phyloP scores from a whole-genome alignment of 331 rosid genomes.

The Quercus phellos region DNA sequence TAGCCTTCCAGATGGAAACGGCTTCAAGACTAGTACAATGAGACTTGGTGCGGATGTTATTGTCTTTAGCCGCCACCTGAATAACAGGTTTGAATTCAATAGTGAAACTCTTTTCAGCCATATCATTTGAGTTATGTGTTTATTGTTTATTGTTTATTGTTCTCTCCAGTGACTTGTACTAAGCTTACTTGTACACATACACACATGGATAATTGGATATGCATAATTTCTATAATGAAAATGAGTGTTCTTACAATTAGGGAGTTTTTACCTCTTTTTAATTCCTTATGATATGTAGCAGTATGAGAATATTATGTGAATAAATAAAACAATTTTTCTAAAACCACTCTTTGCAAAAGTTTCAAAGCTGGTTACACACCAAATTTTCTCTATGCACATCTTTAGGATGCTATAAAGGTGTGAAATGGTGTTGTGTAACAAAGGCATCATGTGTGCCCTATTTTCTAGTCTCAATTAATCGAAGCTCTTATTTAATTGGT shows the following conservation, averaged over 20 bases:
- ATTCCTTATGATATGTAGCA: no score
- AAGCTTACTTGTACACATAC: neutral
- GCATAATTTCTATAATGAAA: no score
- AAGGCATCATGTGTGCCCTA: neutral
- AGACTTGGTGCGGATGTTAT: conserved; percentile 90
- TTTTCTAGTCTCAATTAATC: neutral
- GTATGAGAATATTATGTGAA: neutral
- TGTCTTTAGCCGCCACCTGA: conserved; percentile 64
- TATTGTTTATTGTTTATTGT: neutral
- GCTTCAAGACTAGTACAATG: conserved; percentile 91
- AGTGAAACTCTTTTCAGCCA: neutral
- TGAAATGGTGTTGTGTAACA: no score
- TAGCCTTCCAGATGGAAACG: conserved; percentile 86
- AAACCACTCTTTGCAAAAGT: neutral
- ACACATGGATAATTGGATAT: neutral
- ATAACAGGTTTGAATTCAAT: conserved; percentile 44
- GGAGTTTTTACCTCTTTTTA: neutral
- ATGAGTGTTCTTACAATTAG: neutral
- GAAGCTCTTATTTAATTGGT: neutral
- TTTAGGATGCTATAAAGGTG: neutral
- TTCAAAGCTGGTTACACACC: neutral
- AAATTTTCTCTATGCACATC: no score
- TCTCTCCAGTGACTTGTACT: neutral
- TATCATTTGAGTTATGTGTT: neutral
- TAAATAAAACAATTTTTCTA: neutral